Evolutionary conservation across 2,329 filamentous ascomycete species (phyloP), one percentile per base, ranked within the genome.

Genomic region (Magnaporthiopsis poae): DNA sequence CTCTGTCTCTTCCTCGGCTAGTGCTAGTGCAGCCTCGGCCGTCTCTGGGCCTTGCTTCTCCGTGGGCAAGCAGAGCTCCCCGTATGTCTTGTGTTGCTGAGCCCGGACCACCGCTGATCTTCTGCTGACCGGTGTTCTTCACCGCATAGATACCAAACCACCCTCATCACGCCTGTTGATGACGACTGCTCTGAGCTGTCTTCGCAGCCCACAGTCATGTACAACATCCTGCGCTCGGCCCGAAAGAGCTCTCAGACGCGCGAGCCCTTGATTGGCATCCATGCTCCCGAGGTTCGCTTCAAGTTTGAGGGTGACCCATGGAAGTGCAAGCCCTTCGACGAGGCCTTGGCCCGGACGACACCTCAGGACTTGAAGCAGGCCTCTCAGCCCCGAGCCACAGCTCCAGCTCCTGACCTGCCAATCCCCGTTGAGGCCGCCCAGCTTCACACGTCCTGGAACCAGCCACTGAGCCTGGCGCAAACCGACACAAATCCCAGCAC

Each of bases 91-190:
- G 25, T 8, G 5, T 2, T 21, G 27, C 13, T 27, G 7, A 5
- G 15, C 21, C 31, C n/a, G 3, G 46, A 13, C 25, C 60, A 27
- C 29, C 4, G 60, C 15, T n/a, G 18, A 21, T 13, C 31, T 31
- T 33, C 5, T 21, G 29, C 52, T 31, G 25, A 35, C 5, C 9
- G 7, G 9, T 13, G 1, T 29, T 35, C 25, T 59, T 13, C 1
- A 35, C 35, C 15, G 21, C 46, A 13, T 18, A 64, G 63, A 59
- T 64, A 59, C 27, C 63, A 64, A 31, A 59, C 63, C 31, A 64
- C 63, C 63, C 52, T 64, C 46, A 60, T 64, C 63, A 64, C 63
- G 31, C 63, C 46, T n/a, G 63, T 56, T 18, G 63, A 64, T 15
- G 63, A 64, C 52, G 46, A 33, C 27, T 64, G 59, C 29, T 59